Conservation (phyloP, 768 basidiomycete species). For the Trichaptum fuscoviolaceum region DNA sequence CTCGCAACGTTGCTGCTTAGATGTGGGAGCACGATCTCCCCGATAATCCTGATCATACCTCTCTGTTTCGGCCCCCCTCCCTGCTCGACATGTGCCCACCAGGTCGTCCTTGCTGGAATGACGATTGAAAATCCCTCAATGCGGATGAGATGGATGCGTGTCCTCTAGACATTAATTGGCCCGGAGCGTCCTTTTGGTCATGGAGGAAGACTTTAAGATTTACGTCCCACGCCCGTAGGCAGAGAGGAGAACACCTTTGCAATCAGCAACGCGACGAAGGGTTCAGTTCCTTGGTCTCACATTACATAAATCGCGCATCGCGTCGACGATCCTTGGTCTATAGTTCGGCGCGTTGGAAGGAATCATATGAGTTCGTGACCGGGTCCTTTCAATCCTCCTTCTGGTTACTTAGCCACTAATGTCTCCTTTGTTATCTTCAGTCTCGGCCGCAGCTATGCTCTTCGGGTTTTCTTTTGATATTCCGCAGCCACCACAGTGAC, state of each 20-base stretch:
- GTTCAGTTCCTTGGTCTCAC: neutral
- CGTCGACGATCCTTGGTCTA: neutral
- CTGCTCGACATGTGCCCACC: neutral
- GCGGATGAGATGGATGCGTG: neutral
- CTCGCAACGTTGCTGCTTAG: neutral
- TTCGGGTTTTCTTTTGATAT: neutral
- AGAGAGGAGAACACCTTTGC: neutral
- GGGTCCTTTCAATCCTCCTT: neutral
- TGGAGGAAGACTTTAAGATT: neutral
- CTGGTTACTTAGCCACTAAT: neutral
- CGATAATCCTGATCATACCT: neutral
- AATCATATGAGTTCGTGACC: neutral
- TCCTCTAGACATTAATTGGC: neutral
- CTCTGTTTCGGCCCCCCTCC: neutral
- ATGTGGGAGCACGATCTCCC: neutral
- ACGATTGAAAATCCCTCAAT: neutral
- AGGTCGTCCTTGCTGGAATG: neutral
- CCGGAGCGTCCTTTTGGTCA: neutral
- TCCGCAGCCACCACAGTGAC: too few relatives aligned
- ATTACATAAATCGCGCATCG: neutral
- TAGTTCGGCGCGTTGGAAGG: neutral
- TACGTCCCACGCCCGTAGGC: neutral
- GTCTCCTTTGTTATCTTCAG: neutral
- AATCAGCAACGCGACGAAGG: neutral
- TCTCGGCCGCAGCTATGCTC: neutral